Evolutionary conservation across 2,329 filamentous ascomycete genomes (phyloP).

Genomic region (Raffaelea arxii): DNA sequence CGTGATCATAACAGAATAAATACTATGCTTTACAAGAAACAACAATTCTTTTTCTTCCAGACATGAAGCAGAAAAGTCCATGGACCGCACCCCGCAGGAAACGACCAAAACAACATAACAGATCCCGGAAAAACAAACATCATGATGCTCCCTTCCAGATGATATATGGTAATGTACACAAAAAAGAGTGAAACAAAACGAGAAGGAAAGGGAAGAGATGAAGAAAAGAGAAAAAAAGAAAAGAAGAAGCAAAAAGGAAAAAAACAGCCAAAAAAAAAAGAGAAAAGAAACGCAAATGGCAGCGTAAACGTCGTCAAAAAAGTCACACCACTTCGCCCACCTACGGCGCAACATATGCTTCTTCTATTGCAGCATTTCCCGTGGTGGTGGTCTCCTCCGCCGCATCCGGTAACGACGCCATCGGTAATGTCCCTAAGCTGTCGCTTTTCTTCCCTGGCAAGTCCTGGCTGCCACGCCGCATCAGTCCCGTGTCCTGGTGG

Average conservation of each 20-base stretch:
- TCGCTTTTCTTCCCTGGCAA: slow-evolving; percentile 26
- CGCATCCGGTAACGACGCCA: slow-evolving; percentile 29
- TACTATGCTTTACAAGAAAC: too few relatives aligned
- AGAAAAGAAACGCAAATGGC: slow-evolving; percentile 1
- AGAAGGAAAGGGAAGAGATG: background rate
- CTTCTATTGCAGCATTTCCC: background rate
- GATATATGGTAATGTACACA: slow-evolving; percentile 2
- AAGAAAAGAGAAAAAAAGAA: background rate
- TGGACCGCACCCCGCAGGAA: background rate
- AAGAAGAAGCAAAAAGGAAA: background rate
- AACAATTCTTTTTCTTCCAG: background rate
- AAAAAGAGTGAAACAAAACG: background rate
- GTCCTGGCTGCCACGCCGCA: slow-evolving; percentile 41
- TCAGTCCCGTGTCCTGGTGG: slow-evolving; percentile 36
- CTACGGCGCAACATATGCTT: too few relatives aligned
- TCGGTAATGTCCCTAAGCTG: slow-evolving; percentile 23
- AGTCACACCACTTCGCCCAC: background rate
- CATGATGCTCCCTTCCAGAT: background rate
- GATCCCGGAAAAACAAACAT: background rate
- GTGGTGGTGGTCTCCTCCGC: background rate
- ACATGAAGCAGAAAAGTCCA: background rate
- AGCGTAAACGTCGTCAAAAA: slow-evolving; percentile 4
- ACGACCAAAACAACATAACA: background rate
- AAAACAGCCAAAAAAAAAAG: background rate
- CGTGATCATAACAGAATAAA: too few relatives aligned